Evolutionary conservation across 805 yeast genomes (phyloP).

Genomic region (Lipomyces starkeyi): DNA sequence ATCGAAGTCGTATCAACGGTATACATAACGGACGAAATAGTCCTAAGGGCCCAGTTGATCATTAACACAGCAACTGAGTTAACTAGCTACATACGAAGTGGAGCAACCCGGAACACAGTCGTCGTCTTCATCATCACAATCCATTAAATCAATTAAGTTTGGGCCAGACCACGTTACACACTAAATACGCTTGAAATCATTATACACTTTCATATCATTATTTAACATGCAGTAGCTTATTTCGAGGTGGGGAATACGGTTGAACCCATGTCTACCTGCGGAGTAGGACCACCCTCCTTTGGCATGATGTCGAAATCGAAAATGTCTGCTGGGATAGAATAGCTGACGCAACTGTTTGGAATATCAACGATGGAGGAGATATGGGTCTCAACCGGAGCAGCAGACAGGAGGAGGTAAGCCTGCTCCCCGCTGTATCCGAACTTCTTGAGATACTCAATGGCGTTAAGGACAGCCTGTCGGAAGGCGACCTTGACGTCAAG

Average conservation of each 20-base stretch:
- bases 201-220: not conserved
- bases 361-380: constrained; percentile 59
- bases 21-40: too few species aligned
- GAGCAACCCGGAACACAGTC: too few species aligned
- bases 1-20: too few species aligned
- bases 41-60: too few species aligned
- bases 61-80: too few species aligned
- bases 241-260: constrained; percentile 2
- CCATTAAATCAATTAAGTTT: not conserved
- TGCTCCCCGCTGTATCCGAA: constrained; percentile 60
- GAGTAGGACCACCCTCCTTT: constrained; percentile 36
- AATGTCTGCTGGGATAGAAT: constrained; percentile 59
- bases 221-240: not conserved
- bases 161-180: not conserved
- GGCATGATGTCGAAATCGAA: constrained; percentile 54
- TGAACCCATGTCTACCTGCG: constrained; percentile 34
- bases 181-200: not conserved
- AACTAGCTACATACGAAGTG: too few species aligned
- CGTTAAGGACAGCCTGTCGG: constrained; percentile 57
- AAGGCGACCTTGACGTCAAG: constrained; percentile 59
- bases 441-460: constrained; percentile 56
- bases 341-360: constrained; percentile 59
- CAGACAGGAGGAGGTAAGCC: constrained; percentile 53
- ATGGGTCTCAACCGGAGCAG: constrained; percentile 60
- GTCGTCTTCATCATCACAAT: not conserved